Evolutionary conservation across 305 asterid species (phyloP).

Genomic region (Fraxinus paxiana): DNA sequence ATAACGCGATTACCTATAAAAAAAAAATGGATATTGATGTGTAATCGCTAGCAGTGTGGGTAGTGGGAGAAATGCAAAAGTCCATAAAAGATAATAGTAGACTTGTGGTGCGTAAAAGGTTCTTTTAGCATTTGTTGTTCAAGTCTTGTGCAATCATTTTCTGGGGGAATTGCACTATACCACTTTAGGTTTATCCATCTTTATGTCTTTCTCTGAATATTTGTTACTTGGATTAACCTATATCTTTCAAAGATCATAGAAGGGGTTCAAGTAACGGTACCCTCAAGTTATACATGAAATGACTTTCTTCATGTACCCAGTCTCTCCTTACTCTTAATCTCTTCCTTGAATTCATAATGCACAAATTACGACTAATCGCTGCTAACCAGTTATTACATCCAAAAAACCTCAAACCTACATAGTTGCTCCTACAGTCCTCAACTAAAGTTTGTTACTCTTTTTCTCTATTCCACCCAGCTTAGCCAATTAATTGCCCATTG

Average conservation of each 20-base stretch:
- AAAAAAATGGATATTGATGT: not conserved
- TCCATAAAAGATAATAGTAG: not conserved
- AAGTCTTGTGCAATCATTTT: no score
- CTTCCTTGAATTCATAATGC: not conserved
- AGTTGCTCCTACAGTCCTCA: not conserved
- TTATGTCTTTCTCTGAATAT: no score
- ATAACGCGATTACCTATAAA: no score
- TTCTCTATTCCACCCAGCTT: not conserved
- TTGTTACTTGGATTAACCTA: not conserved
- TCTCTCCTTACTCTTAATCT: not conserved
- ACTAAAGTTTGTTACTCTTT: not conserved
- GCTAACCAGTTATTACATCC: not conserved
- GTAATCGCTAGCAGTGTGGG: not conserved
- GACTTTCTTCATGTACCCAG: not conserved
- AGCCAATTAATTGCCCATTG: not conserved
- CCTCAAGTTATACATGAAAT: not conserved
- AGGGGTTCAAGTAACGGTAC: not conserved
- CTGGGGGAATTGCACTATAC: no score
- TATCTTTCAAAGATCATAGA: not conserved
- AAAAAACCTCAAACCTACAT: not conserved
- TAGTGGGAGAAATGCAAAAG: not conserved
- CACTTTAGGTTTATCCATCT: no score
- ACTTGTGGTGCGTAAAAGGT: no score
- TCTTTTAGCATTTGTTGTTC: no score
- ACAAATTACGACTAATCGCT: not conserved